Evolutionary conservation across 331 rosid species (phyloP).

Genomic region (Malus hybrid): DNA sequence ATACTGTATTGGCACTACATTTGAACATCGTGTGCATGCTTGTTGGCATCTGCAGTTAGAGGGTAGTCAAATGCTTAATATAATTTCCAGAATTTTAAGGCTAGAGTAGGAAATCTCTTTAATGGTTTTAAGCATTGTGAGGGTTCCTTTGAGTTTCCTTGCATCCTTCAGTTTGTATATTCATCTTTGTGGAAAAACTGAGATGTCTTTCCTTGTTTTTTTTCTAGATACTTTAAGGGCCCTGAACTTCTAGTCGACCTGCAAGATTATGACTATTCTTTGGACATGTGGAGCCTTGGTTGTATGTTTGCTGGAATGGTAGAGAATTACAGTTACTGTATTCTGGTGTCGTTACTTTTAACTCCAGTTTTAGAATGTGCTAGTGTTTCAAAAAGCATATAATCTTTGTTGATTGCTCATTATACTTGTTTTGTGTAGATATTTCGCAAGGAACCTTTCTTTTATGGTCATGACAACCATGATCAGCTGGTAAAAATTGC

Average conservation of each 20-base stretch:
- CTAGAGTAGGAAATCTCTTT: not conserved
- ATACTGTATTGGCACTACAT: not conserved
- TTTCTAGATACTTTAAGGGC: slow-evolving; percentile 82
- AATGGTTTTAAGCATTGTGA: not conserved
- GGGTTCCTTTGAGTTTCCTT: not conserved
- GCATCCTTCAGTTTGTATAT: not conserved
- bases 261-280: slow-evolving; percentile 87
- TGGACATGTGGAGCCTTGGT: slow-evolving; percentile 98
- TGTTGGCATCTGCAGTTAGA: not conserved
- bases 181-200: not conserved
- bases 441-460: slow-evolving; percentile 91
- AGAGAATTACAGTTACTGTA: slow-evolving; percentile 15
- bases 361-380: slow-evolving; percentile 2
- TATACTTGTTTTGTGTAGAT: slow-evolving; percentile 42
- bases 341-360: not conserved
- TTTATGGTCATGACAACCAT: slow-evolving; percentile 97
- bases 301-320: slow-evolving; percentile 99
- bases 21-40: not conserved
- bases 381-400: not conserved
- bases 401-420: slow-evolving; percentile 12
- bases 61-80: not conserved
- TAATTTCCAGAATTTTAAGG: not conserved
- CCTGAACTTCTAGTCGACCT: slow-evolving; percentile 90
- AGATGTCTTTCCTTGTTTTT: not conserved
- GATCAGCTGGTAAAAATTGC: slow-evolving; percentile 90